Evolutionary conservation across 495 filamentous ascomycete species (phyloP).

Genomic region (Sporormia fimetaria): DNA sequence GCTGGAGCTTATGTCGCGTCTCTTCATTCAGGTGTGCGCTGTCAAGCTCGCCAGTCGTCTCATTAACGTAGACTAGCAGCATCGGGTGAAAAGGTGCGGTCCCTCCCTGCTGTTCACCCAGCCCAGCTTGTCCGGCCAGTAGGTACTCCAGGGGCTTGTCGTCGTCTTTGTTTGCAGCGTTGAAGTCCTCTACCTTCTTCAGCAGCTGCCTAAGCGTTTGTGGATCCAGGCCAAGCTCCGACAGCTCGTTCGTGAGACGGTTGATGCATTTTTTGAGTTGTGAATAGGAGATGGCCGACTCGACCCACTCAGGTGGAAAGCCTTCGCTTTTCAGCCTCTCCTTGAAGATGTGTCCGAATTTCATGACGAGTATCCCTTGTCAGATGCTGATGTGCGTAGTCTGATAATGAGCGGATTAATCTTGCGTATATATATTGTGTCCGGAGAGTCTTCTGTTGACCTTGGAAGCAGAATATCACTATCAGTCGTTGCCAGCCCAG

Average conservation of each 20-base stretch:
- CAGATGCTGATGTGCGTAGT: too few relatives aligned
- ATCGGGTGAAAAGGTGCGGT: constrained; percentile 40
- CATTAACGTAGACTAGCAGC: constrained; percentile 46
- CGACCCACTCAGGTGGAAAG: constrained; percentile 53
- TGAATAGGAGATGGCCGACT: constrained; percentile 58
- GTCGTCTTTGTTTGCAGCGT: constrained; percentile 9
- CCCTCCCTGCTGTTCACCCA: background rate
- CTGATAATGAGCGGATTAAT: too few relatives aligned
- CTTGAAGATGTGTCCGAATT: constrained; percentile 61
- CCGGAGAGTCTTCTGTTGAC: too few relatives aligned
- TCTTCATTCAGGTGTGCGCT: constrained; percentile 44
- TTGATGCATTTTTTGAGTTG: constrained; percentile 68
- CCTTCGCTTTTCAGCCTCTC: constrained; percentile 45
- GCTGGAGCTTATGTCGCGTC: constrained; percentile 43
- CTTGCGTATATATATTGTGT: too few relatives aligned
- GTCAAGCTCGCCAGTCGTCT: constrained; percentile 41
- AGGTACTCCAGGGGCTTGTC: constrained; percentile 24
- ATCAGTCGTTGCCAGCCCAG: too few relatives aligned
- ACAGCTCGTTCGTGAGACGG: constrained; percentile 51
- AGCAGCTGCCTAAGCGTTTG: constrained; percentile 46
- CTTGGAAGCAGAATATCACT: too few relatives aligned
- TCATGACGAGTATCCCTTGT: too few relatives aligned
- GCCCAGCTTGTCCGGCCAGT: constrained; percentile 5
- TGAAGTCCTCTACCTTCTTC: constrained; percentile 23
- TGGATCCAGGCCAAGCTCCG: constrained; percentile 47